Conservation (phyloP, 2,329 filamentous ascomycete species). For the Pezicula carpinea region DNA sequence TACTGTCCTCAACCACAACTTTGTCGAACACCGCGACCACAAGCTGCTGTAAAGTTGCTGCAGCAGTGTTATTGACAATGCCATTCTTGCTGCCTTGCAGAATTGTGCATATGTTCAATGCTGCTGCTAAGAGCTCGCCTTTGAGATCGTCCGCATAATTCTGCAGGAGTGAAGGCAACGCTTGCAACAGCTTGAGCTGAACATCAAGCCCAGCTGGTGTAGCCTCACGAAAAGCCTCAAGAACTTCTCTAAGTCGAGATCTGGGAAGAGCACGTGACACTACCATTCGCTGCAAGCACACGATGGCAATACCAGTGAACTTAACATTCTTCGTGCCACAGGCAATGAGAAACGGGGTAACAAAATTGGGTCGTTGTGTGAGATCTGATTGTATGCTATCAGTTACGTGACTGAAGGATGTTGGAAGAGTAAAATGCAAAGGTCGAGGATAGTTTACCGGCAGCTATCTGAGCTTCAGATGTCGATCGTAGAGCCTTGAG, state of each 20-base stretch:
- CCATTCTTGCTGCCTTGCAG: slow-evolving; percentile 88
- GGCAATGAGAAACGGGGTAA: slow-evolving; percentile 90
- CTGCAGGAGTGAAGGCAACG: slow-evolving; percentile 81
- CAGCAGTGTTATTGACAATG: slow-evolving; percentile 91
- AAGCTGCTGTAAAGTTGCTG: slow-evolving; percentile 92
- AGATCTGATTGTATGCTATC: slow-evolving; percentile 56
- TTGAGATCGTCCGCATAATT: slow-evolving; percentile 82
- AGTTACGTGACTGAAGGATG: background rate
- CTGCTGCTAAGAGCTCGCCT: slow-evolving; percentile 74
- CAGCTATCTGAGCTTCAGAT: slow-evolving; percentile 57
- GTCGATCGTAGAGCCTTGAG: slow-evolving; percentile 70
- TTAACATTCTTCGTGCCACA: slow-evolving; percentile 88
- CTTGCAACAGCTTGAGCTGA: slow-evolving; percentile 92
- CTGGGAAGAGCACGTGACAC: slow-evolving; percentile 75
- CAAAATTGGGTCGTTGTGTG: slow-evolving; percentile 74
- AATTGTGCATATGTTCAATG: slow-evolving; percentile 86
- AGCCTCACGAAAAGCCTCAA: slow-evolving; percentile 83
- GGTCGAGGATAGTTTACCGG: slow-evolving; percentile 20
- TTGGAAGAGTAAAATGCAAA: background rate
- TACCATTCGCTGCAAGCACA: slow-evolving; percentile 84
- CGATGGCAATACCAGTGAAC: slow-evolving; percentile 80
- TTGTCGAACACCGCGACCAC: slow-evolving; percentile 92
- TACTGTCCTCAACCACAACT: slow-evolving; percentile 76
- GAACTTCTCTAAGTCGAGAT: slow-evolving; percentile 75
- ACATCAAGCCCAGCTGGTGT: slow-evolving; percentile 79